Evolutionary conservation across 805 yeast genomes (phyloP), one percentile per base, ranked within the genome.

Genomic region (Groenewaldozyma tartarivorans): DNA sequence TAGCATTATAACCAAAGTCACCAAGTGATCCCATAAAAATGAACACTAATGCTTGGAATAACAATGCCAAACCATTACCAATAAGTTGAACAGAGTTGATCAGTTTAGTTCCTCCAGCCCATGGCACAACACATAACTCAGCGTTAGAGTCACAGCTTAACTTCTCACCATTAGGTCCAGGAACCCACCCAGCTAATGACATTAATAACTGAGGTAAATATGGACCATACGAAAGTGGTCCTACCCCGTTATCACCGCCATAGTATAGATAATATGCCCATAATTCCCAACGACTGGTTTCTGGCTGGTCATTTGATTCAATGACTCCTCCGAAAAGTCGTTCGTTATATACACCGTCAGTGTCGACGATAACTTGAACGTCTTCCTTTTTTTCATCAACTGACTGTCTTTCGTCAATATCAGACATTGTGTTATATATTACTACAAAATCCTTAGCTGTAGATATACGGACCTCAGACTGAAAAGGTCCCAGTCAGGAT

Each of bases 201-300:
- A 35, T 45, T 17, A 45, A 27, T 11, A 41, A 39, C 32, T 45
- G 48, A 30, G 45, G 45, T 21, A 39, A 20, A 33, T 38, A 38
- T 5, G 48, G 48, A 19, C 42, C 40, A 35, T 42, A 42, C 2
- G 43, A 32, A 4, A 39, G 22, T 5, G 48, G 45, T n/a, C 48
- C 48, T 2, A 45, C 48, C 16, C 48, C 43, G 27, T 45, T 45
- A 30, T 42, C 43, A 35, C 48, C 48, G 7, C 40, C 43, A 33
- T 42, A 42, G 24, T 45, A 45, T 20, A 45, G 35, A 24, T 39
- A 39, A 24, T 45, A 45, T 9, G 41, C 31, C 42, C 42, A 39
- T 15, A 42, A 33, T 22, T 45, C 45, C 37, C 33, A 35, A 22
- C 45, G 37, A n/a, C 37, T 39, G 15, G 48, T 45, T 4, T 26